phyloP scores from a whole-genome alignment of 768 basidiomycete species.

The Porpolomopsis calyptriformis region DNA sequence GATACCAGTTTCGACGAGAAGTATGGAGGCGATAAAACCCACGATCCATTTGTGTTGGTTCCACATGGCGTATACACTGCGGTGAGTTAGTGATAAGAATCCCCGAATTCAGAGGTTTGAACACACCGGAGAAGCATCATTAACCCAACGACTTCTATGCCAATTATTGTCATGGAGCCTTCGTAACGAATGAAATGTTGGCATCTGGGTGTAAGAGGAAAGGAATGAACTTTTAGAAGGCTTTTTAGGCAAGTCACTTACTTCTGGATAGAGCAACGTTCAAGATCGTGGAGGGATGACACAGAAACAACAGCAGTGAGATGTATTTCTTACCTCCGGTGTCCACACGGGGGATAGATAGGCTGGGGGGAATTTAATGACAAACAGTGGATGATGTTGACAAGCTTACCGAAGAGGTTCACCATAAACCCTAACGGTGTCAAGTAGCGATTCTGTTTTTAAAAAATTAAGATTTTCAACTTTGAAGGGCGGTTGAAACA shows the following conservation, averaged over 20 bases:
- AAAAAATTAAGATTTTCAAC: not conserved
- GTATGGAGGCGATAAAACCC: conserved; percentile 23
- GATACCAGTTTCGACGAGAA: conserved; percentile 34
- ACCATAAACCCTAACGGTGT: conserved; percentile 54
- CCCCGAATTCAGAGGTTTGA: not conserved
- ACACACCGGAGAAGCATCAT: conserved; percentile 50
- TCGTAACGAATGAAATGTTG: conserved; percentile 39
- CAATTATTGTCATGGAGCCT: conserved; percentile 43
- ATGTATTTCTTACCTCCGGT: conserved; percentile 22
- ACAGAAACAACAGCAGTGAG: no score
- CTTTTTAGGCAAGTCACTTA: no score
- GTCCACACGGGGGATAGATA: conserved; percentile 34
- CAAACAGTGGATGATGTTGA: not conserved
- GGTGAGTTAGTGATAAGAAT: conserved; percentile 9
- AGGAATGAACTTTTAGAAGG: no score
- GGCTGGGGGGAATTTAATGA: conserved; percentile 19
- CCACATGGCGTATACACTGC: conserved; percentile 29
- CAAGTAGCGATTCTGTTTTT: conserved; percentile 49
- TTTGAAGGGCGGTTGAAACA: conserved; percentile 7
- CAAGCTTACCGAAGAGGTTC: conserved; percentile 36
- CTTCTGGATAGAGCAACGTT: no score
- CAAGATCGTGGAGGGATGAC: no score
- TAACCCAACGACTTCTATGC: conserved; percentile 38
- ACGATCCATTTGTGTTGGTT: conserved; percentile 23
- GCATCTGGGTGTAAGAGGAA: conserved; percentile 23